These are phyloP conservation scores for Rhododendron ferrugineum DNA, from an alignment of 148 eudicot genomes.

Conservation along the genomic window DNA sequence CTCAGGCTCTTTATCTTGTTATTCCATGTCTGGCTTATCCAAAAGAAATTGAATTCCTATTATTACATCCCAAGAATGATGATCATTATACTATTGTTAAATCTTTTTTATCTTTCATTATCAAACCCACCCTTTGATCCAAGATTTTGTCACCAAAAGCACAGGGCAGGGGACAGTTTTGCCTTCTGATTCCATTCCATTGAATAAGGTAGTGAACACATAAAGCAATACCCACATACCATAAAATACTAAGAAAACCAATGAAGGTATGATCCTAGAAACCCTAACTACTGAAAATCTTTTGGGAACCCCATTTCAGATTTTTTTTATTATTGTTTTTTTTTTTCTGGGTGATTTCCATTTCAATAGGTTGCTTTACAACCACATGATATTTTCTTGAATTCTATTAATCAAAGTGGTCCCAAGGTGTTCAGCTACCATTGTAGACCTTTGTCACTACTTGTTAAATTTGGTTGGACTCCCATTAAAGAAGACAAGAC, in stretches of 20 bases:
- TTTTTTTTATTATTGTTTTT: not conserved
- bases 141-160: conserved; percentile 23
- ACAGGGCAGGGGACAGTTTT: conserved; percentile 17
- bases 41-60: not conserved
- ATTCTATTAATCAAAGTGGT: not conserved
- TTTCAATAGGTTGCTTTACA: not conserved
- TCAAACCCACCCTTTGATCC: conserved; percentile 7
- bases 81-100: not conserved
- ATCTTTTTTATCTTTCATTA: not conserved
- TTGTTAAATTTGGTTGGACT: not conserved
- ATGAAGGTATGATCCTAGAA: not conserved
- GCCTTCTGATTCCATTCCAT: conserved; percentile 14
- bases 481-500: conserved; percentile 2
- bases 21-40: not conserved
- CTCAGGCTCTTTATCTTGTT: not conserved
- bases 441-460: not conserved
- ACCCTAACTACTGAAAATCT: not conserved
- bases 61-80: not conserved
- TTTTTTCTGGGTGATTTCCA: not conserved
- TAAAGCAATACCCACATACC: not conserved
- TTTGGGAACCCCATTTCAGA: not conserved
- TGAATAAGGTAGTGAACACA: not conserved
- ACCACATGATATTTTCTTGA: not conserved
- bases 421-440: not conserved
- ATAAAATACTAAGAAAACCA: not conserved